Percentiles rank a stretch among this genome's conserved stretches.
Evolutionary conservation across 169 alveolate genomes (phyloP).

Genomic region (Eimeria praecox): DNA sequence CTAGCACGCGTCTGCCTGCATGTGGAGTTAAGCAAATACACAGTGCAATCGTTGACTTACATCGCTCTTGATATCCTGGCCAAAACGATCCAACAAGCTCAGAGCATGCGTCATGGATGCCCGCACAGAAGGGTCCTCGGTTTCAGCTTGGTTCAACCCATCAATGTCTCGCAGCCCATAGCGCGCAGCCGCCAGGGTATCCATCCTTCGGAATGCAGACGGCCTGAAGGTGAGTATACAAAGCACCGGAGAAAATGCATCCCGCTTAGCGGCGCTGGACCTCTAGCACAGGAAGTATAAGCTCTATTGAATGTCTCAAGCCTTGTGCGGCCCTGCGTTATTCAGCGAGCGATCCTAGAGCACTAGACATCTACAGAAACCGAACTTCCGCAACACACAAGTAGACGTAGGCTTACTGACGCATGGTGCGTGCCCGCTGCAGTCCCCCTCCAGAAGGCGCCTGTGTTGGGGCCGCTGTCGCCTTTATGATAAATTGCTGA

Average conservation of each 20-base stretch:
- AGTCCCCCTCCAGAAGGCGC: slow-evolving; percentile 11
- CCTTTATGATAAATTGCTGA: slow-evolving; percentile 88
- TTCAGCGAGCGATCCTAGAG: background rate
- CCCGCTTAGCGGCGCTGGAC: background rate
- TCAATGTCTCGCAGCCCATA: slow-evolving; percentile 67
- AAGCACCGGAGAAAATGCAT: background rate
- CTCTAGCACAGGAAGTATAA: background rate
- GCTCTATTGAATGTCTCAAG: background rate
- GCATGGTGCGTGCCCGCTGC: slow-evolving; percentile 61
- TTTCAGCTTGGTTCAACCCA: slow-evolving; percentile 64
- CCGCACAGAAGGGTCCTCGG: slow-evolving; percentile 58
- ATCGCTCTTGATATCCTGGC: slow-evolving; percentile 63
- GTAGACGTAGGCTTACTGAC: slow-evolving; percentile 39
- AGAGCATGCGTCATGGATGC: slow-evolving; percentile 67
- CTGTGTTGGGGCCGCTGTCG: slow-evolving; percentile 79
- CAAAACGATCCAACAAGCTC: slow-evolving; percentile 69
- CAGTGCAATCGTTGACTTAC: slow-evolving; percentile 12
- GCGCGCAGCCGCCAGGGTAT: slow-evolving; percentile 78
- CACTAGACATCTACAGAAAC: background rate
- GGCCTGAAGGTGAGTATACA: slow-evolving; percentile 24
- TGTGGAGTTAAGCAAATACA: background rate
- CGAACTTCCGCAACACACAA: background rate
- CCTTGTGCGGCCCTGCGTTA: background rate
- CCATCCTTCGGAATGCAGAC: slow-evolving; percentile 71
- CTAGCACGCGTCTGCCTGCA: background rate